Conservation (phyloP, 1,284 basidiomycete genomes). For the Cutaneotrichosporon spelunceum region DNA sequence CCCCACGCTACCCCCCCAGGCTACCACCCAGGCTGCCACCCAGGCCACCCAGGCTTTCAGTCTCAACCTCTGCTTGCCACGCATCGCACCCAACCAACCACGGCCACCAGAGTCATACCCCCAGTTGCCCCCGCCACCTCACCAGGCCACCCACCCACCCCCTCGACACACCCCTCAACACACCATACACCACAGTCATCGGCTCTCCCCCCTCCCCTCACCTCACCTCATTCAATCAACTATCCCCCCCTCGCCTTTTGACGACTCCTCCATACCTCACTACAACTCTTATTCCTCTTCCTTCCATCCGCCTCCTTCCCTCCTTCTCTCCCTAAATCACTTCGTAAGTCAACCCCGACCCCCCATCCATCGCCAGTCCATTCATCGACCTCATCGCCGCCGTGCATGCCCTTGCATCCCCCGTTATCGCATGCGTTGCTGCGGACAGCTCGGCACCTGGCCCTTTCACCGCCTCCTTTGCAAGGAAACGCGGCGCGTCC, state of each 20-base stretch:
- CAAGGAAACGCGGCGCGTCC: constrained; percentile 5
- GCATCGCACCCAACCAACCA: neutral
- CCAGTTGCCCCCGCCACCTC: neutral
- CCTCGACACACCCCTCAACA: neutral
- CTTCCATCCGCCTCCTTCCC: constrained; percentile 17
- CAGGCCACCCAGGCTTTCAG: neutral
- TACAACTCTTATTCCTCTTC: constrained; percentile 9
- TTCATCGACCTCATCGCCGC: constrained; percentile 4
- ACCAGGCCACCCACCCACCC: neutral
- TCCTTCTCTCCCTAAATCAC: constrained; percentile 6
- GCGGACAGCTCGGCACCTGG: neutral
- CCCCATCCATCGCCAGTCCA: constrained; percentile 2
- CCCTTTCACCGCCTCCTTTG: neutral
- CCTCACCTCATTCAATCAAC: constrained; percentile 7
- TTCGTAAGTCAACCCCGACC: constrained; percentile 19
- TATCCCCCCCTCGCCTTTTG: constrained; percentile 12
- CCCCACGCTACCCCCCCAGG: too few species aligned
- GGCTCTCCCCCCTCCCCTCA: neutral
- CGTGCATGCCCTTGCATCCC: neutral
- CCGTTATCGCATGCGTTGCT: neutral
- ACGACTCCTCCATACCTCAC: constrained; percentile 9
- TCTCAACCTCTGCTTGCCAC: neutral
- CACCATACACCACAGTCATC: neutral
- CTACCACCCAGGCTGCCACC: neutral
- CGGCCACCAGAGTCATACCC: neutral